A percentile compares a stretch with the other conserved stretches of the same genome.
Conservation (phyloP, 2,329 filamentous ascomycete genomes). For the Didymella lethalis region DNA sequence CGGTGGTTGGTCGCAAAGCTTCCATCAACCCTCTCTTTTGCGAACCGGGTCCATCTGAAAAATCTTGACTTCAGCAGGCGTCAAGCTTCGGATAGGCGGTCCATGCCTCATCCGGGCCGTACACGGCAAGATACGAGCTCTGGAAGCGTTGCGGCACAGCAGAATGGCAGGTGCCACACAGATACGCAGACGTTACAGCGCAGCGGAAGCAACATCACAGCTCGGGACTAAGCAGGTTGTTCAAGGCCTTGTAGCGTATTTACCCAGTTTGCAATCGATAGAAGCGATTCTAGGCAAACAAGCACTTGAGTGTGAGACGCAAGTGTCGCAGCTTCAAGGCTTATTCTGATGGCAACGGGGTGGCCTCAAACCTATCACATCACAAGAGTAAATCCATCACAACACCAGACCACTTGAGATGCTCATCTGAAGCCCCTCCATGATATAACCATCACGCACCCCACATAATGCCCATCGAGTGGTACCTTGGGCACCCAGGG, state of each 20-base stretch:
- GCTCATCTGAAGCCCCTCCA: conserved; percentile 5
- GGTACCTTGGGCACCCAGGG: conserved; percentile 38
- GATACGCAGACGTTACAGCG: neutral
- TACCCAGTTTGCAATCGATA: neutral
- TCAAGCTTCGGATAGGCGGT: conserved; percentile 13
- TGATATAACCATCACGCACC: conserved; percentile 24
- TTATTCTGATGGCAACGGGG: neutral
- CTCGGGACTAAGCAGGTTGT: neutral
- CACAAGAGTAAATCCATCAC: conserved; percentile 10
- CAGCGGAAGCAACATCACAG: neutral
- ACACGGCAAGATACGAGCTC: conserved; percentile 2
- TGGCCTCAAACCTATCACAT: neutral
- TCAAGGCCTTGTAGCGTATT: neutral
- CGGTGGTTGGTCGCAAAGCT: conserved; percentile 30
- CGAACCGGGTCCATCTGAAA: conserved; percentile 1
- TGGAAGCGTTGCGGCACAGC: conserved; percentile 10
- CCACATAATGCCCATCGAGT: conserved; percentile 25
- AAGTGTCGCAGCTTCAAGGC: neutral
- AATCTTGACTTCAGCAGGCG: conserved; percentile 1
- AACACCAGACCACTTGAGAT: conserved; percentile 19
- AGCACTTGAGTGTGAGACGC: neutral
- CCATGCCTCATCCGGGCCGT: conserved; percentile 9
- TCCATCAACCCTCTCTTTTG: conserved; percentile 16
- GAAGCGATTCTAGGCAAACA: neutral
- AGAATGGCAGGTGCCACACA: neutral